Evolutionary conservation across 2,329 filamentous ascomycete genomes (phyloP).

Genomic region (Rutstroemia sydowiana): DNA sequence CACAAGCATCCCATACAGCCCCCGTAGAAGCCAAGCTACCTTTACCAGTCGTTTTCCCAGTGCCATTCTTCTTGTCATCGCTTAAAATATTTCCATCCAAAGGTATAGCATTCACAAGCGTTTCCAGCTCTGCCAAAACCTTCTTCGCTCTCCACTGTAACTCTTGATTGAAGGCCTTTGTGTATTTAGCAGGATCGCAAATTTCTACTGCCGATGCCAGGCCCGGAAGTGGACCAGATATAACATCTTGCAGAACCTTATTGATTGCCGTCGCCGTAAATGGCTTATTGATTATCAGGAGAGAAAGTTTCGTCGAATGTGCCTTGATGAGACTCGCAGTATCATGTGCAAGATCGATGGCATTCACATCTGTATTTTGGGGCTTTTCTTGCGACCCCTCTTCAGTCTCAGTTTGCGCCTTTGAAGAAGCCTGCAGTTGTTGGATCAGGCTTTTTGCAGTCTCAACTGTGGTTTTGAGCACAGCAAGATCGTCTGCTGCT

Average conservation of each 20-base stretch:
- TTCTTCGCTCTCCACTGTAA: conserved; percentile 51
- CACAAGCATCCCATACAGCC: conserved; percentile 77
- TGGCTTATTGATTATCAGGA: conserved; percentile 78
- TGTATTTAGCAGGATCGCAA: conserved; percentile 55
- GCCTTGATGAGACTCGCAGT: conserved; percentile 68
- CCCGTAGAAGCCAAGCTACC: conserved; percentile 61
- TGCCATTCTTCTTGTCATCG: conserved; percentile 40
- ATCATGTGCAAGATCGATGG: conserved; percentile 63
- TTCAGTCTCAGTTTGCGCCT: background rate
- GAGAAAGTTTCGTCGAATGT: conserved; percentile 79
- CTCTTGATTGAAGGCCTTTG: conserved; percentile 55
- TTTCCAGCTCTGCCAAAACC: conserved; percentile 54
- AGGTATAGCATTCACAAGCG: conserved; percentile 54
- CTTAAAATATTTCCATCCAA: conserved; percentile 47
- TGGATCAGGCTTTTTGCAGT: conserved; percentile 19
- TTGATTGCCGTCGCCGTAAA: conserved; percentile 73
- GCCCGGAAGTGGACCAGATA: conserved; percentile 64
- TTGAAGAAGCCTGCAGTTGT: conserved; percentile 19
- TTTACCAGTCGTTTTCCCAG: conserved; percentile 33
- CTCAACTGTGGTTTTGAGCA: conserved; percentile 21
- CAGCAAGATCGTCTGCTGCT: conserved; percentile 15
- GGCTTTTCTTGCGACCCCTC: conserved; percentile 5
- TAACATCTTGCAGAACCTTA: conserved; percentile 65
- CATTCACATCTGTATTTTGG: conserved; percentile 35
- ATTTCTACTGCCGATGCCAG: conserved; percentile 64